Base-by-base conservation (phyloP, 1,139 yeast species). In the Geotrichum phurueaensis region DNA sequence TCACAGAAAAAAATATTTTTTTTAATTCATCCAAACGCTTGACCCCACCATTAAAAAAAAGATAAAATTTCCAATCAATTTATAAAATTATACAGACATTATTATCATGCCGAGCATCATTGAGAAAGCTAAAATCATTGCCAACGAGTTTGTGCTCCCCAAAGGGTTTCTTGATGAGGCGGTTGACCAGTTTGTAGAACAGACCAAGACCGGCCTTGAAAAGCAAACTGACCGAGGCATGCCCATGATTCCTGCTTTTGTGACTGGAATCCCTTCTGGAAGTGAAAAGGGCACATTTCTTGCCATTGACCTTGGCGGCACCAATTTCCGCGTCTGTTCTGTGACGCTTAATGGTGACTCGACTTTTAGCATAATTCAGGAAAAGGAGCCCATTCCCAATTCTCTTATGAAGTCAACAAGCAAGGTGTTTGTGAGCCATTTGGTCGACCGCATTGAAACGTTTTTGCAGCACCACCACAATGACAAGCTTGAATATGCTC, bases 171-270 rank as follows among this genome's bases (percentile, higher is more conserved):
- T 89, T 60, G 73, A 78, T 54, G 76, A 79, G 57, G 84, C 89
- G 23, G 88, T 91, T 1, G 81, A 81, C n/a, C 77, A 80, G 62
- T 90, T 89, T 72, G 78, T 82, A 12, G 12, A 43, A 31, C 54
- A 53, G 36, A 47, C 63, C 15, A 20, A 36, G 88, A 74, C 75
- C 48, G 96, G 96, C 2, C 78, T 89, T 57, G 71, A 73, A 3
- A 77, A 79, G n/a, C 68, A 76, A 20, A 76, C 78, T 59, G 81
- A 79, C 50, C 73, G 75, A 53, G 83, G 83, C 13, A 68, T 90
- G 80, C 96, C 96, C 43, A 90, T 90, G 96, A 88, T 90, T 67
- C 96, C 96, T 45, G 82, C 96, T 1, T 90, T 75, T 71, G 96
- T 91, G 36, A 88, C 96, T 6, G 79, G 81, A 13, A 80, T 89